phyloP scores from a whole-genome alignment of 2,329 filamentous ascomycete genomes.

The Aspergillus alliaceus region DNA sequence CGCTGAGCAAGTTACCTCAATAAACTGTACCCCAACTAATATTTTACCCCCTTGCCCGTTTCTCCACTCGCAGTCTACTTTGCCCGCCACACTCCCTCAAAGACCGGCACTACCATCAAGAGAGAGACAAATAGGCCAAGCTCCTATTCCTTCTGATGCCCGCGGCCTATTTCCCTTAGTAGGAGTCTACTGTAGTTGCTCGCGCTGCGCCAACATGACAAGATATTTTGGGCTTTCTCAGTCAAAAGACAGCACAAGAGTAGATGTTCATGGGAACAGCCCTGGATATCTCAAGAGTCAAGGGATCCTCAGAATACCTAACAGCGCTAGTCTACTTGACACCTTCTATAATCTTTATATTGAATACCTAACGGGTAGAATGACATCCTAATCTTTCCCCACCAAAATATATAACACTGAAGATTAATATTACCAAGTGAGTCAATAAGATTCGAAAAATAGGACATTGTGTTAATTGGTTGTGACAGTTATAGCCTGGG shows the following conservation, averaged over 20 bases:
- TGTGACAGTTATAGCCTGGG: conserved; percentile 1
- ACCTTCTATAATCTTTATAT: not conserved
- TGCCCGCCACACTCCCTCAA: not conserved
- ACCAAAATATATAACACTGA: conserved; percentile 6
- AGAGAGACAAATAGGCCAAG: too few relatives aligned
- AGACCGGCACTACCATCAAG: too few relatives aligned
- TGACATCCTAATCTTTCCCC: conserved; percentile 5
- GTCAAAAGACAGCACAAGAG: conserved; percentile 4
- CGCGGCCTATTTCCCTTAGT: conserved; percentile 5
- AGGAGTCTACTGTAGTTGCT: conserved; percentile 3
- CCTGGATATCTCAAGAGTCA: conserved; percentile 7
- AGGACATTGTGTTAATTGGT: conserved; percentile 4
- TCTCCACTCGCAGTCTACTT: not conserved
- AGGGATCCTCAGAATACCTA: conserved; percentile 4
- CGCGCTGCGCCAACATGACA: not conserved
- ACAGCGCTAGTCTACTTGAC: conserved; percentile 5
- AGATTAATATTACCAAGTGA: conserved; percentile 6
- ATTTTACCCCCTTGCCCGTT: not conserved
- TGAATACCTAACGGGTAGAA: conserved; percentile 6
- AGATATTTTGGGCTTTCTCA: not conserved
- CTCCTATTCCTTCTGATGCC: too few relatives aligned
- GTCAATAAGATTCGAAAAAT: conserved; percentile 1
- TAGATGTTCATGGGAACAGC: too few relatives aligned
- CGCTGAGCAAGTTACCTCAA: not conserved
- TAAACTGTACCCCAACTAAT: not conserved